A percentile compares a stretch with the other conserved stretches of the same genome.
phyloP scores from a whole-genome alignment of 2,329 filamentous ascomycete genomes.

The Periconia macrospinosa region DNA sequence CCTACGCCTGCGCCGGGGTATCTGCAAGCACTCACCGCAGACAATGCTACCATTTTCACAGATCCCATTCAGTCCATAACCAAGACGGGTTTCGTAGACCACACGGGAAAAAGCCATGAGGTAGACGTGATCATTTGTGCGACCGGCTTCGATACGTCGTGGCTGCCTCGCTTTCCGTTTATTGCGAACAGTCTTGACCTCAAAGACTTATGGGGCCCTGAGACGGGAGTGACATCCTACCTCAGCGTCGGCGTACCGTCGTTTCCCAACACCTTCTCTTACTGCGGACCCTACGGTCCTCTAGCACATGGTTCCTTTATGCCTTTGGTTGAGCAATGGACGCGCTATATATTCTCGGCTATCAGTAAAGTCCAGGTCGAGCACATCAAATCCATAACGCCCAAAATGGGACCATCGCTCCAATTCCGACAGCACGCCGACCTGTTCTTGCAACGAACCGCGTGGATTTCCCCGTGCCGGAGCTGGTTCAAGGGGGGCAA shows the following conservation, averaged over 20 bases:
- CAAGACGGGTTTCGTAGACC: slow-evolving; percentile 21
- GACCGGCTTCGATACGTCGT: slow-evolving; percentile 46
- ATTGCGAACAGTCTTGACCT: slow-evolving; percentile 33
- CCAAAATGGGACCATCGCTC: slow-evolving; percentile 11
- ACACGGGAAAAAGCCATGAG: slow-evolving; percentile 23
- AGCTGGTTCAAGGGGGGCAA: slow-evolving; percentile 28
- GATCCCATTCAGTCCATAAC: slow-evolving; percentile 21
- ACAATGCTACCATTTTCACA: slow-evolving; percentile 23
- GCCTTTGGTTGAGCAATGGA: slow-evolving; percentile 28
- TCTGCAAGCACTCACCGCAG: slow-evolving; percentile 19
- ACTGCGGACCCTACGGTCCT: slow-evolving; percentile 40
- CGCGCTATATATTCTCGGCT: slow-evolving; percentile 22
- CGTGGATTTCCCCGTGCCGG: slow-evolving; percentile 26
- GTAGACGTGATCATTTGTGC: slow-evolving; percentile 47
- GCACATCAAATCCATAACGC: slow-evolving; percentile 22
- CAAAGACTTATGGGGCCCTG: slow-evolving; percentile 39
- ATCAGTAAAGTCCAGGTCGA: slow-evolving; percentile 28
- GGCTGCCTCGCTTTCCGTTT: slow-evolving; percentile 28
- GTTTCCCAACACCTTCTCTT: slow-evolving; percentile 50
- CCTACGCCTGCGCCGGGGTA: slow-evolving; percentile 29
- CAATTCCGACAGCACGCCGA: slow-evolving; percentile 26
- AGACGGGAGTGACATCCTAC: slow-evolving; percentile 43
- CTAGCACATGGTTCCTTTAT: slow-evolving; percentile 26
- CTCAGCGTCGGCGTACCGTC: slow-evolving; percentile 45
- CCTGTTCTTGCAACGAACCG: slow-evolving; percentile 25